Evolutionary conservation across 2,329 filamentous ascomycete species (phyloP), one percentile per base, ranked within the genome.

Genomic region (Aaosphaeria pasadenensis): DNA sequence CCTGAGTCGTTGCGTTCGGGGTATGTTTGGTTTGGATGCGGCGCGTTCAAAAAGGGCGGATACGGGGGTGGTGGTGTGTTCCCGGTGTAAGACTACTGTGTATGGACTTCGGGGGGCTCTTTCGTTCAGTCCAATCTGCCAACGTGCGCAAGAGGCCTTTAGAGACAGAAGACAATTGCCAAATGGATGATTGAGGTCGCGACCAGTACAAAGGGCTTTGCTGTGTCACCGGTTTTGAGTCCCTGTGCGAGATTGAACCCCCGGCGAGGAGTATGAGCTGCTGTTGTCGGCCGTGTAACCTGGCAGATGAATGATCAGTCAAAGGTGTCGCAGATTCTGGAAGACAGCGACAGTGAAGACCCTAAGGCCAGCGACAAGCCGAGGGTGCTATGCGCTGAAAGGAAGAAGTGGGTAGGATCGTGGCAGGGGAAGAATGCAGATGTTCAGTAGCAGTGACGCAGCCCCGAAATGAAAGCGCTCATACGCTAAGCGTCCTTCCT

Each of bases 81-180:
- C 66, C 82, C 81, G 66, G 85, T 82, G 70, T 89, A 85, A 66
- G 17, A 24, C 17, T 24, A 24, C 17, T 24, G 17, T 24, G 90
- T 94, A 71, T 96, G 84, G 71, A 96, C 89, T 77, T 94, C 95
- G 78, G 96, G 80, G 64, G 91, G 95, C 85, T 96, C 96, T 92
- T 96, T 96, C 75, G 81, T 88, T 78, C 73, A 72, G 67, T 63
- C 58, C 39, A 28, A 40, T 2, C 39, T 17, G 24, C 24, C 7
- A 36, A 36, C 33, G n/a, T 9, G n/a, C 9, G 33, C 33, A 36
- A 36, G 33, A 9, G n/a, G n/a, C 9, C n/a, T 36, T n/a, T 9
- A n/a, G 9, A 36, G 33, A 36, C 33, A n/a, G 9, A 36, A n/a
- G 33, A 36, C 33, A n/a, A 36, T 24, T 24, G 17, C 17, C 17